Evolutionary conservation across 768 basidiomycete species (phyloP).

Genomic region (Russula vinacea): DNA sequence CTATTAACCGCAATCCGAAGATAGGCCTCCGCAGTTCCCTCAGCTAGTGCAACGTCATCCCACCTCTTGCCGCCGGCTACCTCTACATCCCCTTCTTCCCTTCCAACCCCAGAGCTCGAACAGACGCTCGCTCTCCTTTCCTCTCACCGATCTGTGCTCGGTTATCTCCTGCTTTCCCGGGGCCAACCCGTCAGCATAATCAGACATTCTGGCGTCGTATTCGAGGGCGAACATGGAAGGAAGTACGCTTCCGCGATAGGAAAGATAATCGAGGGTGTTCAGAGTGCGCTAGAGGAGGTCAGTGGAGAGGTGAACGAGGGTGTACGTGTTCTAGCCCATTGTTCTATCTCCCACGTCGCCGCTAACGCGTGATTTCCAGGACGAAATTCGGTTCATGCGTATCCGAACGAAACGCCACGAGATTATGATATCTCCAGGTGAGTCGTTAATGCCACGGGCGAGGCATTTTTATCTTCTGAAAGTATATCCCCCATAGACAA

Average conservation of each 20-base stretch:
- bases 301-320: conserved; percentile 58
- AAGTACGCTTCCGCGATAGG: conserved; percentile 71
- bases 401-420: conserved; percentile 91
- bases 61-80: conserved; percentile 31
- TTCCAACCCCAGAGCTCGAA: conserved; percentile 68
- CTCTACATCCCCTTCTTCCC: conserved; percentile 25
- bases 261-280: conserved; percentile 74
- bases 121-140: conserved; percentile 72
- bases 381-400: conserved; percentile 82
- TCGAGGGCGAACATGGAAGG: conserved; percentile 79
- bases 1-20: background rate
- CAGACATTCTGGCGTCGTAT: conserved; percentile 77
- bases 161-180: conserved; percentile 80
- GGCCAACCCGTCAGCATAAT: conserved; percentile 74
- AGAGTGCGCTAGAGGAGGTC: conserved; percentile 74
- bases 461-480: background rate
- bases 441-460: conserved; percentile 32
- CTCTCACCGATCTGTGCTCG: conserved; percentile 79
- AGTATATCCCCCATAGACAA: conserved; percentile 50
- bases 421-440: conserved; percentile 91
- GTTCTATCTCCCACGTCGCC: background rate
- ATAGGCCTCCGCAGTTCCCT: conserved; percentile 19
- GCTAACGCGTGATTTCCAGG: conserved; percentile 44
- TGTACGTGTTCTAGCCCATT: conserved; percentile 41
- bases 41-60: conserved; percentile 26